Conservation (phyloP, 164 flowering plant genomes). For the Piper betle region DNA sequence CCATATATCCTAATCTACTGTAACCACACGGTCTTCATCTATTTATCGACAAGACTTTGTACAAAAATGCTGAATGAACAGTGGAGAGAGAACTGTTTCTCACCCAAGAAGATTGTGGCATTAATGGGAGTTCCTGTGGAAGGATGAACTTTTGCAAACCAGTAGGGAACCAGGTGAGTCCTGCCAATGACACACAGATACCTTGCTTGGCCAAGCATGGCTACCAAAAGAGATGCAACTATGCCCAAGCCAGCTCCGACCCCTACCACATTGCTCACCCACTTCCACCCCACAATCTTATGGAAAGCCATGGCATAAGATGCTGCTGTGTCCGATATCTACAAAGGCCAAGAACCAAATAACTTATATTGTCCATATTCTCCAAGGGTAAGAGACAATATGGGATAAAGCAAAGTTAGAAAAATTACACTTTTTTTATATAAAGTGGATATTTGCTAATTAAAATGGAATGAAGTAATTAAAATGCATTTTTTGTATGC, state of each 20-base stretch:
- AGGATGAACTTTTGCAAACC: constrained; percentile 85
- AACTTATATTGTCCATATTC: not conserved
- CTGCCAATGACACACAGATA: constrained; percentile 84
- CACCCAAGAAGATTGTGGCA: constrained; percentile 76
- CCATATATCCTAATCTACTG: too few species aligned
- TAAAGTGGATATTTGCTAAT: too few species aligned
- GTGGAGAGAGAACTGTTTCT: not conserved
- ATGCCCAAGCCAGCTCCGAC: constrained; percentile 85
- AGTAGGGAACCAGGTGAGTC: constrained; percentile 59
- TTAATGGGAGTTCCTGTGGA: constrained; percentile 80
- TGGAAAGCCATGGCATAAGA: constrained; percentile 51
- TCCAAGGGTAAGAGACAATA: too few species aligned
- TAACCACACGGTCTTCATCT: not conserved
- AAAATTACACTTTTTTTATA: too few species aligned
- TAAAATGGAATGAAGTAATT: too few species aligned
- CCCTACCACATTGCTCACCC: constrained; percentile 68
- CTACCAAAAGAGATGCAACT: constrained; percentile 72
- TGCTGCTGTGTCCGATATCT: constrained; percentile 47
- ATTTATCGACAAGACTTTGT: not conserved
- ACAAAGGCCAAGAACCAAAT: not conserved
- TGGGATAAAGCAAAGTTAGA: too few species aligned
- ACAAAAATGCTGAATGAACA: not conserved
- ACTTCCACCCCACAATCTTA: constrained; percentile 47
- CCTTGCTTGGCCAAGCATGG: constrained; percentile 89
- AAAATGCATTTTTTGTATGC: too few species aligned